Percentiles rank a stretch among this genome's conserved stretches.
Conservation (phyloP, 2,329 filamentous ascomycete genomes). For the Pseudogymnoascus sp. region DNA sequence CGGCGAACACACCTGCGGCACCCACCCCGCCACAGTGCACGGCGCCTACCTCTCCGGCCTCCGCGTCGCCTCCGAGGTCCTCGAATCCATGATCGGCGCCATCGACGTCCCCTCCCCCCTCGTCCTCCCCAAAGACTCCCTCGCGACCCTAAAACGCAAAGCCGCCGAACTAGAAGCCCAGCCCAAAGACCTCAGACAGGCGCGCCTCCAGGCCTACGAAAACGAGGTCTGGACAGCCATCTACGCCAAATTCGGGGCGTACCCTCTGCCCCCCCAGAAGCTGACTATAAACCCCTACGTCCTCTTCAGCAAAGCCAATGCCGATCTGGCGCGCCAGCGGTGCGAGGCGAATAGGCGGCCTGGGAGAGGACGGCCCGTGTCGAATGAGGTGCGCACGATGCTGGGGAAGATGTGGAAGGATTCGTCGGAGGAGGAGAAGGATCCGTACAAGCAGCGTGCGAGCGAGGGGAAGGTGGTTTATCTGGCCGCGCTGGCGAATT, state of each 20-base stretch:
- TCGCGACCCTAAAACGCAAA: slow-evolving; percentile 45
- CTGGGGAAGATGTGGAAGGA: slow-evolving; percentile 89
- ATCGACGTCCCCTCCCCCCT: slow-evolving; percentile 70
- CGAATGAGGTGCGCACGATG: slow-evolving; percentile 77
- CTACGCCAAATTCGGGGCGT: slow-evolving; percentile 56
- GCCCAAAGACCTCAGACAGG: slow-evolving; percentile 40
- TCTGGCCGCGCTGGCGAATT: slow-evolving; percentile 46
- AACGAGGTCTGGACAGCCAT: slow-evolving; percentile 44
- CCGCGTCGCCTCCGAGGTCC: slow-evolving; percentile 77
- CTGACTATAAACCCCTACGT: slow-evolving; percentile 78
- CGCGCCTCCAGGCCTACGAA: slow-evolving; percentile 50
- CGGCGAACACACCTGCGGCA: slow-evolving; percentile 91
- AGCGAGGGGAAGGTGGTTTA: slow-evolving; percentile 61
- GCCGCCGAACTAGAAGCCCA: slow-evolving; percentile 22
- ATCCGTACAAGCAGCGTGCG: slow-evolving; percentile 70
- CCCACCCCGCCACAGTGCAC: slow-evolving; percentile 93
- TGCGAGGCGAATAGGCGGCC: slow-evolving; percentile 59
- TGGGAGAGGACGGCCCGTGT: slow-evolving; percentile 55
- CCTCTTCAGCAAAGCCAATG: slow-evolving; percentile 74
- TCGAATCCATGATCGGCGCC: slow-evolving; percentile 71
- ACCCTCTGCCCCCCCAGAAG: slow-evolving; percentile 63
- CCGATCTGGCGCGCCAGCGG: slow-evolving; percentile 49
- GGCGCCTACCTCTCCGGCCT: slow-evolving; percentile 92
- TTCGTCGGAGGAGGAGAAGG: slow-evolving; percentile 58
- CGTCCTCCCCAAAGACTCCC: slow-evolving; percentile 54